Evolutionary conservation across 164 flowering plant genomes (phyloP).

Genomic region (Piper longum): DNA sequence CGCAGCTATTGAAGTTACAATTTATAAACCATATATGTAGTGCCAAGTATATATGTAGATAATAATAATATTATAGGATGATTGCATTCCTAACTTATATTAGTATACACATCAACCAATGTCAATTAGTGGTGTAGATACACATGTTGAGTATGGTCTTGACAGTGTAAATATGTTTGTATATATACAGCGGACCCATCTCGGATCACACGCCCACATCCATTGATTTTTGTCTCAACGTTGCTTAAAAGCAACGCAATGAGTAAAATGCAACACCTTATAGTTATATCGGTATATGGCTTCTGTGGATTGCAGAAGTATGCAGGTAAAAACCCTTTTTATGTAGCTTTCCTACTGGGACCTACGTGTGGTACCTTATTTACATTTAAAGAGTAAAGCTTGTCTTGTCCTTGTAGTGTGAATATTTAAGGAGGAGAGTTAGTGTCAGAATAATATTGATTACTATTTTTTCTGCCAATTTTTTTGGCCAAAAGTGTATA

Average conservation of each 20-base stretch:
- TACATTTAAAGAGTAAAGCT: no score
- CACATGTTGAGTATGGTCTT: not conserved
- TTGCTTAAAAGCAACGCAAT: conserved; percentile 10
- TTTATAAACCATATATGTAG: not conserved
- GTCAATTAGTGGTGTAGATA: not conserved
- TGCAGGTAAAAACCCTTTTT: not conserved
- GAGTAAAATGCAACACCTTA: not conserved
- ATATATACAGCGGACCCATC: conserved; percentile 1
- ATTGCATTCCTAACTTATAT: not conserved
- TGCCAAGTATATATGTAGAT: not conserved
- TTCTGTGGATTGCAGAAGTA: not conserved
- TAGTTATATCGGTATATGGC: not conserved
- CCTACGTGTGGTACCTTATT: no score
- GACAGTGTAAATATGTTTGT: not conserved
- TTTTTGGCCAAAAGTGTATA: no score
- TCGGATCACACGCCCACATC: conserved; percentile 11
- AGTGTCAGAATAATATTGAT: no score
- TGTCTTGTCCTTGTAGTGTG: not conserved
- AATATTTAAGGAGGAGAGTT: no score
- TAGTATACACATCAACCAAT: not conserved
- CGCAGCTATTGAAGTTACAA: not conserved
- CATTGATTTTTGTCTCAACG: conserved; percentile 1
- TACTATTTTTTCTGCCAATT: no score
- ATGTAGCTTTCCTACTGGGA: no score
- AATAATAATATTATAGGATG: not conserved